Evolutionary conservation across 345 rosid genomes (phyloP).

Genomic region (Brassica carinata): DNA sequence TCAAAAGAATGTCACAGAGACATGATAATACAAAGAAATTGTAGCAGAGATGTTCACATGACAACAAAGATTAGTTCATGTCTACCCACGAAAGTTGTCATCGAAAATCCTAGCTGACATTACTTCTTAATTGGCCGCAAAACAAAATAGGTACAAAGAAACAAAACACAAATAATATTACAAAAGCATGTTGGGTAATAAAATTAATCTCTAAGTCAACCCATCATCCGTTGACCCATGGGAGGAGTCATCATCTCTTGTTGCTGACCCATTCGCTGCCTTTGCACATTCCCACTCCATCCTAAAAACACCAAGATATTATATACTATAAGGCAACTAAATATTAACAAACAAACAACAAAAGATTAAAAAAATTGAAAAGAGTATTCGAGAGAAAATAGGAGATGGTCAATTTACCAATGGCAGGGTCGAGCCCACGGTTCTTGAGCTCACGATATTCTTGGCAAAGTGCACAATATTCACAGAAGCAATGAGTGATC

Average conservation of each 20-base stretch:
- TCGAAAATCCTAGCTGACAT: not conserved
- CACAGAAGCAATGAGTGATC: constrained; percentile 50
- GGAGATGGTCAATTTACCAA: constrained; percentile 35
- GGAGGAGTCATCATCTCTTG: constrained; percentile 44
- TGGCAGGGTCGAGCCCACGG: constrained; percentile 51
- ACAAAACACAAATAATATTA: not conserved
- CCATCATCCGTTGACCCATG: constrained; percentile 43
- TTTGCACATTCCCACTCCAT: constrained; percentile 40
- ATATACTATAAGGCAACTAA: not conserved
- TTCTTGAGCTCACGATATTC: constrained; percentile 60
- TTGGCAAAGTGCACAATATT: constrained; percentile 55
- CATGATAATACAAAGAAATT: not conserved
- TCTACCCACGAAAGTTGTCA: not conserved
- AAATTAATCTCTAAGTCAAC: constrained; percentile 17
- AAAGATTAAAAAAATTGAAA: not conserved
- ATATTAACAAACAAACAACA: not conserved
- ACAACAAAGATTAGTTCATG: not conserved
- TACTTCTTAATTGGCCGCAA: not conserved
- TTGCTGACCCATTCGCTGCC: constrained; percentile 22
- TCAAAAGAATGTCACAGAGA: not conserved
- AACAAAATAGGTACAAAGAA: not conserved
- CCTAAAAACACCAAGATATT: constrained; percentile 26
- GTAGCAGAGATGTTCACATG: not conserved
- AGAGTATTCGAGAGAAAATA: not conserved
- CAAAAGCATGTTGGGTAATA: not conserved